phyloP scores from a whole-genome alignment of 257 asterid species.

The Primulina huaijiensis region DNA sequence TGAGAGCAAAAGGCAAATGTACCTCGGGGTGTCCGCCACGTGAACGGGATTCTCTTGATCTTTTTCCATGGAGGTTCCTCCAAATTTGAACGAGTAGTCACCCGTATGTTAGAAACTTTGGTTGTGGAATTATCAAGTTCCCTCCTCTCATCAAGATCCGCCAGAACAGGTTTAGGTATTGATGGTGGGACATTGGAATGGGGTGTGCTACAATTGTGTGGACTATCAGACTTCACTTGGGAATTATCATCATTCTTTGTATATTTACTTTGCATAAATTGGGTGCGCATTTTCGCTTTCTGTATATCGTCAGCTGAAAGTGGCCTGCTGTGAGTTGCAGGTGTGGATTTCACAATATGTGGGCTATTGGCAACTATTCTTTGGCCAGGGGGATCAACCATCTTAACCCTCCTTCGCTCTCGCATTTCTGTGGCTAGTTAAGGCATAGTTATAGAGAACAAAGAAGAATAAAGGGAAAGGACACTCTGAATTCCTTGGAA shows the following conservation, averaged over 20 bases:
- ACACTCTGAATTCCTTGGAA: constrained; percentile 1
- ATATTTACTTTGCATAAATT: constrained; percentile 67
- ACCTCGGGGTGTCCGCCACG: constrained; percentile 87
- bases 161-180: constrained; percentile 34
- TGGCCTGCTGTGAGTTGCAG: constrained; percentile 77
- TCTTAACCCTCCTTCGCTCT: constrained; percentile 80
- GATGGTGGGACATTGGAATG: constrained; percentile 36
- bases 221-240: constrained; percentile 45
- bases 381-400: constrained; percentile 93
- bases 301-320: constrained; percentile 99
- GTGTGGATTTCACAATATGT: constrained; percentile 56
- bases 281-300: constrained; percentile 97
- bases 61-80: constrained; percentile 70
- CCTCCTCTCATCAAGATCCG: constrained; percentile 35
- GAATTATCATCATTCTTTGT: constrained; percentile 53
- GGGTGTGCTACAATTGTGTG: constrained; percentile 38
- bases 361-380: constrained; percentile 55
- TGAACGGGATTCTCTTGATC: constrained; percentile 63
- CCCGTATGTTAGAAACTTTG: constrained; percentile 34
- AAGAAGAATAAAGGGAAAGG: constrained; percentile 11
- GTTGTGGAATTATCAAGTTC: constrained; percentile 33
- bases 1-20: constrained; percentile 29
- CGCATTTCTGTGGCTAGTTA: constrained; percentile 61
- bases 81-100: constrained; percentile 30
- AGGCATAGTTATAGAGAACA: constrained; percentile 38